A percentile compares a stretch with the other conserved stretches of the same genome.
phyloP scores from a whole-genome alignment of 139 green algal genomes.

The Axilococcus clingmanii region DNA sequence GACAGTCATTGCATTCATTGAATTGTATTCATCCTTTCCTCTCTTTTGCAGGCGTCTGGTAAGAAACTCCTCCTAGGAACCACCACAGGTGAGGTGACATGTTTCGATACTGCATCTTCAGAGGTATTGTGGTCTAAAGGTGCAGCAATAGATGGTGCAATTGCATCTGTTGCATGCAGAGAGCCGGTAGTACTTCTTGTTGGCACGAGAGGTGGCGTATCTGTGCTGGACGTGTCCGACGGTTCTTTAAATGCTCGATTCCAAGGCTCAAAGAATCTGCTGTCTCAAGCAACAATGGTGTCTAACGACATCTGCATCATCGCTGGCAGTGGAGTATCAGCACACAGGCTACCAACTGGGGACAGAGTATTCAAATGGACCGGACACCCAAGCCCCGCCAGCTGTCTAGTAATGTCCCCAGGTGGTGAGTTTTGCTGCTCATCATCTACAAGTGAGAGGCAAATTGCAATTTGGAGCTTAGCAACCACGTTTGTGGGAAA shows the following conservation, averaged over 20 bases:
- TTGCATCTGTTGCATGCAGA: neutral
- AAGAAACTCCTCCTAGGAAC: constrained; percentile 4
- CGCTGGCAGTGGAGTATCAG: neutral
- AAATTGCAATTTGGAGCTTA: constrained; percentile 8
- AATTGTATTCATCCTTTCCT: neutral
- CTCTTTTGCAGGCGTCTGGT: neutral
- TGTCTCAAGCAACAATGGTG: neutral
- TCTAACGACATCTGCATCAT: neutral
- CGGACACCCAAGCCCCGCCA: constrained; percentile 9
- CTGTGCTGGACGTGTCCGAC: constrained; percentile 1
- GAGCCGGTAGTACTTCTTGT: neutral
- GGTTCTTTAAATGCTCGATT: constrained; percentile 1
- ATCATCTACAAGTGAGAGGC: constrained; percentile 7
- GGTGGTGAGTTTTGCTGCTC: constrained; percentile 3
- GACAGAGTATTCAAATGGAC: constrained; percentile 8
- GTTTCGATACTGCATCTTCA: constrained; percentile 6
- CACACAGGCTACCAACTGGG: neutral
- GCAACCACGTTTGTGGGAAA: constrained; percentile 1
- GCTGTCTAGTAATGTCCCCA: neutral
- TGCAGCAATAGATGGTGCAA: neutral
- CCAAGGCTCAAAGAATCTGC: constrained; percentile 1
- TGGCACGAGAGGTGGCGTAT: neutral
- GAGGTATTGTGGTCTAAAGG: constrained; percentile 4
- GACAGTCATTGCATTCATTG: too few species aligned
- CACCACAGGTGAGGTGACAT: neutral